Evolutionary conservation across 257 asterid genomes (phyloP).

Genomic region (Jacaranda mimosifolia): DNA sequence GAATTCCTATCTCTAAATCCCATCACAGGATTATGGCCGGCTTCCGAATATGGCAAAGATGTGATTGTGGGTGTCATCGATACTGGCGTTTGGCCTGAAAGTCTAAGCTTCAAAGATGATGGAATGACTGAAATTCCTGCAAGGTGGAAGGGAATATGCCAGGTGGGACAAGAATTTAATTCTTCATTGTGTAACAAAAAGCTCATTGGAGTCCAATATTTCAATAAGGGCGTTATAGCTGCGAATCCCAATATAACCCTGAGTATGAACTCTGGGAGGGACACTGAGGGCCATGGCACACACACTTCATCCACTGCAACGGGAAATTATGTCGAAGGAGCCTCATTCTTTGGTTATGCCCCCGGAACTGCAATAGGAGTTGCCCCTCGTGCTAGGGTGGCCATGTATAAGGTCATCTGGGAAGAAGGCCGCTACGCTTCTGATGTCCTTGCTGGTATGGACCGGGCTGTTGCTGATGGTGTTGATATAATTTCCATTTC

Average conservation of each 20-base stretch:
- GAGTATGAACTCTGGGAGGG: conserved; percentile 54
- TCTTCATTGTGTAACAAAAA: conserved; percentile 54
- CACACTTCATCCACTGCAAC: conserved; percentile 60
- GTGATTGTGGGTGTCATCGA: conserved; percentile 60
- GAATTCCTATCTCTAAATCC: conserved; percentile 57
- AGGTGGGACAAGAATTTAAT: conserved; percentile 51
- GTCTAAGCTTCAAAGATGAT: conserved; percentile 51
- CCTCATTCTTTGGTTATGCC: conserved; percentile 58
- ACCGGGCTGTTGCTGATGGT: conserved; percentile 52
- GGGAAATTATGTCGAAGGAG: conserved; percentile 50
- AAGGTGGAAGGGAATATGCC: conserved; percentile 59
- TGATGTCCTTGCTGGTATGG: conserved; percentile 64
- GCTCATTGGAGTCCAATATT: conserved; percentile 54
- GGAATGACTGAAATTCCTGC: conserved; percentile 53
- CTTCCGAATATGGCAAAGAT: conserved; percentile 50
- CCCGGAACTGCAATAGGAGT: conserved; percentile 54
- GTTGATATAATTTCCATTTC: conserved; percentile 47
- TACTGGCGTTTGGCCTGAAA: conserved; percentile 64
- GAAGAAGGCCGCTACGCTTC: conserved; percentile 49
- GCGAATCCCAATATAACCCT: conserved; percentile 37
- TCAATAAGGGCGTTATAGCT: conserved; percentile 53
- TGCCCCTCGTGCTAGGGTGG: conserved; percentile 58
- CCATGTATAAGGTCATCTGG: conserved; percentile 63
- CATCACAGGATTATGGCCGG: conserved; percentile 57
- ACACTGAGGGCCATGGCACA: conserved; percentile 56